phyloP scores from a whole-genome alignment of 257 asterid species.

The Salvia splendens region DNA sequence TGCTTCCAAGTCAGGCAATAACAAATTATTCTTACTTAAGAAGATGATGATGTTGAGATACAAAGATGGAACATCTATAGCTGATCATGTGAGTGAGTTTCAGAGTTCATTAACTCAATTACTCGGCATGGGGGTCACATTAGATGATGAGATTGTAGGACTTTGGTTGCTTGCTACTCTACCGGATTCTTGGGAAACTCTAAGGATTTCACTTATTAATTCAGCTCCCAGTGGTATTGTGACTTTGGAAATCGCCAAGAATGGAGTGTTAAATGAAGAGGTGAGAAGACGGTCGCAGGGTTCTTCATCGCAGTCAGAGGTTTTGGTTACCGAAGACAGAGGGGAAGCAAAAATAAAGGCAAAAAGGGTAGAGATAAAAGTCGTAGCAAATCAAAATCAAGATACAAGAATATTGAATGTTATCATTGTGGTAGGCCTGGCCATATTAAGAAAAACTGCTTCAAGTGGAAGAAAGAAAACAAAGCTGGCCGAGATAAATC shows the following conservation, averaged over 20 bases:
- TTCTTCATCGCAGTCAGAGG: neutral
- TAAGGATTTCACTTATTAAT: too few species aligned
- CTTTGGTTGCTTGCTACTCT: constrained; percentile 13
- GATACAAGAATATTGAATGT: neutral
- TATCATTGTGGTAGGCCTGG: neutral
- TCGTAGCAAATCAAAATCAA: neutral
- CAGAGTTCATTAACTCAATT: constrained; percentile 5
- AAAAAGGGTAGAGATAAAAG: neutral
- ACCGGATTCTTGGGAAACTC: too few species aligned
- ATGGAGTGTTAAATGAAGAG: constrained; percentile 22
- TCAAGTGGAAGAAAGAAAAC: neutral
- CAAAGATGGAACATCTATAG: constrained; percentile 10
- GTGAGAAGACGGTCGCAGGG: constrained; percentile 26
- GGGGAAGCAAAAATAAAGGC: constrained; percentile 1
- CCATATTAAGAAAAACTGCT: neutral
- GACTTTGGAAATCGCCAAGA: neutral
- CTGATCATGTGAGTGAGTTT: constrained; percentile 29
- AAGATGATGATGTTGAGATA: neutral
- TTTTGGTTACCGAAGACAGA: neutral
- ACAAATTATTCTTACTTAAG: constrained; percentile 7
- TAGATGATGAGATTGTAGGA: constrained; percentile 11
- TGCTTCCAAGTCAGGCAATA: constrained; percentile 20
- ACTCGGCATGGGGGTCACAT: constrained; percentile 11
- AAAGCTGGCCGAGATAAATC: neutral
- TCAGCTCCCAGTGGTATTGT: neutral